Percentiles rank a stretch among this genome's conserved stretches.
These are phyloP conservation scores for Fusarium nematophilum DNA, from an alignment of 2,329 filamentous ascomycete genomes.

Conservation along the genomic window DNA sequence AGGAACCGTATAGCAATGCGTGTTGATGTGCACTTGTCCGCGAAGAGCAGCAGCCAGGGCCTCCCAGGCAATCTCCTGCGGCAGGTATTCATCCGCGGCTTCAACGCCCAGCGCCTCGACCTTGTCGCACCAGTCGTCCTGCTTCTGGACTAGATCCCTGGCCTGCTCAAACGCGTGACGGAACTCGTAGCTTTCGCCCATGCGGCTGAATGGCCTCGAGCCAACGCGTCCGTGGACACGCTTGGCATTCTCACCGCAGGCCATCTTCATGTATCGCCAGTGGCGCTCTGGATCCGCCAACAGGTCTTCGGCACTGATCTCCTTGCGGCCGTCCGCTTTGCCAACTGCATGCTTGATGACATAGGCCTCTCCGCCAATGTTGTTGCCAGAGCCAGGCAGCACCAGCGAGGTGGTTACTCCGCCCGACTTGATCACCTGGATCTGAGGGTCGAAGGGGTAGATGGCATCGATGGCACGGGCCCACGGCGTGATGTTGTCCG, in stretches of 20 bases:
- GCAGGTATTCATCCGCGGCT: constrained; percentile 67
- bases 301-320: constrained; percentile 72
- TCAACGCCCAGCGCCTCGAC: constrained; percentile 63
- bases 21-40: constrained; percentile 76
- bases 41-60: constrained; percentile 70
- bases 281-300: constrained; percentile 73
- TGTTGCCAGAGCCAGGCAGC: constrained; percentile 77
- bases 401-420: constrained; percentile 77
- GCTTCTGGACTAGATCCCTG: constrained; percentile 63
- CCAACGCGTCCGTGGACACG: constrained; percentile 67
- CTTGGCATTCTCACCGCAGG: constrained; percentile 78
- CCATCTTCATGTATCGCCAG: constrained; percentile 82
- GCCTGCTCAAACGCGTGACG: constrained; percentile 75
- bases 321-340: constrained; percentile 66
- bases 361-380: constrained; percentile 78
- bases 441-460: constrained; percentile 71
- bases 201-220: constrained; percentile 66
- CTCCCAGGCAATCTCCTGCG: constrained; percentile 72
- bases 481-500: constrained; percentile 73
- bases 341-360: constrained; percentile 76
- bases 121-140: constrained; percentile 75
- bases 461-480: constrained; percentile 75
- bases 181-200: constrained; percentile 78
- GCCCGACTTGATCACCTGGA: constrained; percentile 77
- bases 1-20: constrained; percentile 77